phyloP scores from a whole-genome alignment of 2,329 filamentous ascomycete genomes.

The Colletotrichum sp. region DNA sequence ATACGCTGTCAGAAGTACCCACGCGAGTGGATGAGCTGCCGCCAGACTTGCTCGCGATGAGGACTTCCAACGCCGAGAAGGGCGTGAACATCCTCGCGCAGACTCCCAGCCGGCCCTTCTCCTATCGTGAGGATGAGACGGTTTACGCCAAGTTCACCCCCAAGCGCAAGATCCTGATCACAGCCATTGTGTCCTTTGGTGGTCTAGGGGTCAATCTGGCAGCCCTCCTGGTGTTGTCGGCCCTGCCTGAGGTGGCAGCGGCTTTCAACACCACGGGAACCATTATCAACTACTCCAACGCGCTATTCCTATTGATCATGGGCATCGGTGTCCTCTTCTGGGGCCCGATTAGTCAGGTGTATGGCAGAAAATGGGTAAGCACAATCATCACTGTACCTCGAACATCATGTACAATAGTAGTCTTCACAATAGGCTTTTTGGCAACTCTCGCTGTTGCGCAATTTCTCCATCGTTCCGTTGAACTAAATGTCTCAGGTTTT shows the following conservation, averaged over 20 bases:
- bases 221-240: slow-evolving; percentile 59
- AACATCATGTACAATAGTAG: not conserved
- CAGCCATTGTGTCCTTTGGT: slow-evolving; percentile 22
- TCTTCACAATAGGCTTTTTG: too few species aligned
- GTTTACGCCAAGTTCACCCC: slow-evolving; percentile 27
- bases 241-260: slow-evolving; percentile 74
- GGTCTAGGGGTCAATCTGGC: slow-evolving; percentile 16
- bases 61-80: slow-evolving; percentile 18
- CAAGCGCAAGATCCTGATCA: slow-evolving; percentile 26
- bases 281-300: slow-evolving; percentile 73
- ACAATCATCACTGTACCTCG: slow-evolving; percentile 30
- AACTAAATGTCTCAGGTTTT: slow-evolving; percentile 23
- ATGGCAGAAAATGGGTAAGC: slow-evolving; percentile 54
- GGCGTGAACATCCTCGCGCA: slow-evolving; percentile 17
- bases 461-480: not conserved
- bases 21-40: slow-evolving; percentile 7
- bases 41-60: not conserved
- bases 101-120: slow-evolving; percentile 10
- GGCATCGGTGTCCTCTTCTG: slow-evolving; percentile 69
- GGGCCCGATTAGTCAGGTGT: slow-evolving; percentile 68
- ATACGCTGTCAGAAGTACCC: slow-evolving; percentile 6
- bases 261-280: slow-evolving; percentile 70
- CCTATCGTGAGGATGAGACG: slow-evolving; percentile 15
- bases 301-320: slow-evolving; percentile 75
- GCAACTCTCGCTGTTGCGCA: not conserved